phyloP scores from a whole-genome alignment of 1,284 basidiomycete species.

The Naganishia sp. region DNA sequence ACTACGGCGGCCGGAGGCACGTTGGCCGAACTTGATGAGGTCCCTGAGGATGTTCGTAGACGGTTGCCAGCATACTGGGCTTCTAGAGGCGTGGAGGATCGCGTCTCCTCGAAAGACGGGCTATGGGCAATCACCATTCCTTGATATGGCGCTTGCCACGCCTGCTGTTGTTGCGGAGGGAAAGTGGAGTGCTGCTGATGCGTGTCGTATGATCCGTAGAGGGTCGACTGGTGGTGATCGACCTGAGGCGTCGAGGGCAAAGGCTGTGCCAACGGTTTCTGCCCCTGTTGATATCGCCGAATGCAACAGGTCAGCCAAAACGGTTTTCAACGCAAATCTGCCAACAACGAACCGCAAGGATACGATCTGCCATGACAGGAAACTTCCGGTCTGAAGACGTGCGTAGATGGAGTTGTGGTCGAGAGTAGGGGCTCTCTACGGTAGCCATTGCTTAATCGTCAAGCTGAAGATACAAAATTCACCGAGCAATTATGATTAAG shows the following conservation, averaged over 20 bases:
- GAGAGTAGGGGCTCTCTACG: conserved; percentile 9
- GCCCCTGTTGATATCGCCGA: too few relatives aligned
- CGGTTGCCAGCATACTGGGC: not conserved
- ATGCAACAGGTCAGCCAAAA: too few relatives aligned
- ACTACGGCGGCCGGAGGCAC: not conserved
- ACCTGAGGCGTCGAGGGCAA: conserved; percentile 1
- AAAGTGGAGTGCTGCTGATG: too few relatives aligned
- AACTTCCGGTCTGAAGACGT: conserved; percentile 9
- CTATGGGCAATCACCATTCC: conserved; percentile 11
- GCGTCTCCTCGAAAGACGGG: conserved; percentile 8
- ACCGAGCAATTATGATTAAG: not conserved
- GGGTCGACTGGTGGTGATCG: conserved; percentile 4
- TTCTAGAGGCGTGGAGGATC: conserved; percentile 13
- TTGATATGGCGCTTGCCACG: conserved; percentile 27
- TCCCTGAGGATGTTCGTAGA: conserved; percentile 7
- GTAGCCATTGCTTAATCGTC: conserved; percentile 12
- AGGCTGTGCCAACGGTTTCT: not conserved
- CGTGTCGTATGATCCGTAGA: too few relatives aligned
- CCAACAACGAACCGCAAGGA: too few relatives aligned
- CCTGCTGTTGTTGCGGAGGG: conserved; percentile 5
- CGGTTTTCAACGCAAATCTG: too few relatives aligned
- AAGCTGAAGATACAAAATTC: not conserved
- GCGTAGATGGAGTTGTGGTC: conserved; percentile 11
- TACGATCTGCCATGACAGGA: not conserved
- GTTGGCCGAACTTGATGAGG: conserved; percentile 10